Evolutionary conservation across 2,329 filamentous ascomycete genomes (phyloP).

Genomic region (Colletotrichum magnum): DNA sequence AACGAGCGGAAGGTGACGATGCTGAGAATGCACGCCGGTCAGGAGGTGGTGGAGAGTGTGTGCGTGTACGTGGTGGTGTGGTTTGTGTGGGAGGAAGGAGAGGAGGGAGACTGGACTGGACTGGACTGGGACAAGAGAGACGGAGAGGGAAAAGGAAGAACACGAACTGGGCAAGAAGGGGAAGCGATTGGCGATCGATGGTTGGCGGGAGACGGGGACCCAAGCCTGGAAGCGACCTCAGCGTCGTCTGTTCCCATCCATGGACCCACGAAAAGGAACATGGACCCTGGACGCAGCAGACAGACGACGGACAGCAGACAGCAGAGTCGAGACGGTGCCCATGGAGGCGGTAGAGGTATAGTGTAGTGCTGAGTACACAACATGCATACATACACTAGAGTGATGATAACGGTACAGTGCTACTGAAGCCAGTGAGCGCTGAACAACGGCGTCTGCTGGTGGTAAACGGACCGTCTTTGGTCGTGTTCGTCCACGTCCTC

Average conservation of each 20-base stretch:
- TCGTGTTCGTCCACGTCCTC: constrained; percentile 15
- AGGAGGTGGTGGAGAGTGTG: constrained; percentile 36
- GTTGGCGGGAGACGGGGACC: constrained; percentile 40
- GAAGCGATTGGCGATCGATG: constrained; percentile 42
- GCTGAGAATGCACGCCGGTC: constrained; percentile 41
- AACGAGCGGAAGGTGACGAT: constrained; percentile 45
- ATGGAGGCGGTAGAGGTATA: background rate
- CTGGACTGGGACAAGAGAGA: constrained; percentile 20
- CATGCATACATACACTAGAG: too few relatives aligned
- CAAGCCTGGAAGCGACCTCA: constrained; percentile 40
- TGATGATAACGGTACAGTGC: too few relatives aligned
- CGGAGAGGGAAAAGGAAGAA: constrained; percentile 38
- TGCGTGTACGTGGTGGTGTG: constrained; percentile 25
- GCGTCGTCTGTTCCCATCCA: constrained; percentile 38
- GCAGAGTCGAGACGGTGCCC: background rate
- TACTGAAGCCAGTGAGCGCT: too few relatives aligned
- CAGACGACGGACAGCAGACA: background rate
- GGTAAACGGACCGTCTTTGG: background rate
- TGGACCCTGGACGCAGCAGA: constrained; percentile 30
- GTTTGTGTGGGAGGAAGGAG: constrained; percentile 33
- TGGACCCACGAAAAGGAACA: constrained; percentile 32
- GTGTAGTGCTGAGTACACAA: too few relatives aligned
- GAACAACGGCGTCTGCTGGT: too few relatives aligned
- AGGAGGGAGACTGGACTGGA: constrained; percentile 24
- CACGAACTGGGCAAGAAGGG: constrained; percentile 39